Conservation (phyloP, 2,329 filamentous ascomycete species). For the Penicillium sp. region DNA sequence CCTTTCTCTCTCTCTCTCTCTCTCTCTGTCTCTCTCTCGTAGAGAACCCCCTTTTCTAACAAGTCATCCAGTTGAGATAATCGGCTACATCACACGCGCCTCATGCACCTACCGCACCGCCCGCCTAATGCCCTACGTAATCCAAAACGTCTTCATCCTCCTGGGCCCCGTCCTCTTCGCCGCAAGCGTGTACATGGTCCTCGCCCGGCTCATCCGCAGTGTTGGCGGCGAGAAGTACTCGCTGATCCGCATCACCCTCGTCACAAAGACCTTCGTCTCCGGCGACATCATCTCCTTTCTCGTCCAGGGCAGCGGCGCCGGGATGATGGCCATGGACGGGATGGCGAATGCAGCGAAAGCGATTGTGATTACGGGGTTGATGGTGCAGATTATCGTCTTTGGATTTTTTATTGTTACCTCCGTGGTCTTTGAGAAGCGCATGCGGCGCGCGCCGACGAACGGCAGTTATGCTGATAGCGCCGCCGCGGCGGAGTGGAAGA, state of each 20-base stretch:
- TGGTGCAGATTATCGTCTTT: constrained; percentile 35
- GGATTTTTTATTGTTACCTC: constrained; percentile 31
- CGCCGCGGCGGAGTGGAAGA: constrained; percentile 19
- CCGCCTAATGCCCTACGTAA: constrained; percentile 39
- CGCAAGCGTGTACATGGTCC: constrained; percentile 56
- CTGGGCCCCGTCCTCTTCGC: constrained; percentile 57
- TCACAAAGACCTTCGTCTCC: constrained; percentile 55
- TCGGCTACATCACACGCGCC: constrained; percentile 33
- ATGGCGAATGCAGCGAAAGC: constrained; percentile 14
- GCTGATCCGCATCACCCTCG: constrained; percentile 49
- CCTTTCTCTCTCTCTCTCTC: background rate
- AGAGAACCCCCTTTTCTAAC: background rate
- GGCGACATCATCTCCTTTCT: constrained; percentile 56
- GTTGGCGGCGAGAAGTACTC: constrained; percentile 48
- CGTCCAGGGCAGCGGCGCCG: constrained; percentile 42
- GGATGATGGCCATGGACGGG: constrained; percentile 27
- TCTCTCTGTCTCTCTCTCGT: background rate
- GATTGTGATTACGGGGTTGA: constrained; percentile 30
- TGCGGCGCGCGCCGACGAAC: constrained; percentile 19
- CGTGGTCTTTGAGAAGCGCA: constrained; percentile 28
- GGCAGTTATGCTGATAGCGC: constrained; percentile 2
- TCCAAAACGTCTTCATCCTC: constrained; percentile 53
- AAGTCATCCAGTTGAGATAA: constrained; percentile 40
- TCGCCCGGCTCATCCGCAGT: constrained; percentile 52
- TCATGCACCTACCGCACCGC: constrained; percentile 28